Evolutionary conservation across 768 basidiomycete species (phyloP), one percentile per base, ranked within the genome.

Genomic region (Lactifluus hygrophoroides): DNA sequence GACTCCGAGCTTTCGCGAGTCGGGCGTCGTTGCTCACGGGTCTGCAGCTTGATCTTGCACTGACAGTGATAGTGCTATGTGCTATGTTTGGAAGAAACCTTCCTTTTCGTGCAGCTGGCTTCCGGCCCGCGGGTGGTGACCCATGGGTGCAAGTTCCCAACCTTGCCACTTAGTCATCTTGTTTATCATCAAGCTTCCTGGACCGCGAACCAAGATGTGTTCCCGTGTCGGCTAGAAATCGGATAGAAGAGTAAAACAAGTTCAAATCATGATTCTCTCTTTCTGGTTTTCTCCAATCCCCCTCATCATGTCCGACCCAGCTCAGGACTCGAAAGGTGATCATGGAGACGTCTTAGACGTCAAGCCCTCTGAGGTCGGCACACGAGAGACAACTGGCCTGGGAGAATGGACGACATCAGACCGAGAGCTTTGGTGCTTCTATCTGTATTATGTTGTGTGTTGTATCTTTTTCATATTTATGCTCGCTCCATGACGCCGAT

Each of bases 251-350:
- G 1, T 95, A 93, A 19, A 30, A n/a, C n/a, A n/a, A n/a, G n/a
- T n/a, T n/a, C 10, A 19, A 14, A 35, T 1, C n/a, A 32, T 30
- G n/a, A 9, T 23, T 28, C 35, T 27, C 2, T 96, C 97, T 79
- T 97, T 94, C 80, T 97, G 95, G 76, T 96, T 96, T 71, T 88
- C 92, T n/a, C 78, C 92, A 70, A 86, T n/a, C 97, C 23, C 83
- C 93, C 64, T 82, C 78, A 28, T 79, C 87, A 11, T 94, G 93
- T 14, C 34, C 17, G 5, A 13, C 34, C 16, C 27, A 19, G 21
- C 43, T 28, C 14, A 6, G 43, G 32, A 37, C 23, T n/a, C 43
- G 25, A 57, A 45, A 57, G 34, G n/a, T 19, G 8, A 19, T 9
- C 23, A 10, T 11, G 11, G 19, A 19, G 48, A 35, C 34, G 13